Evolutionary conservation across 768 basidiomycete species (phyloP).

Genomic region (Lyophyllum shimeji): DNA sequence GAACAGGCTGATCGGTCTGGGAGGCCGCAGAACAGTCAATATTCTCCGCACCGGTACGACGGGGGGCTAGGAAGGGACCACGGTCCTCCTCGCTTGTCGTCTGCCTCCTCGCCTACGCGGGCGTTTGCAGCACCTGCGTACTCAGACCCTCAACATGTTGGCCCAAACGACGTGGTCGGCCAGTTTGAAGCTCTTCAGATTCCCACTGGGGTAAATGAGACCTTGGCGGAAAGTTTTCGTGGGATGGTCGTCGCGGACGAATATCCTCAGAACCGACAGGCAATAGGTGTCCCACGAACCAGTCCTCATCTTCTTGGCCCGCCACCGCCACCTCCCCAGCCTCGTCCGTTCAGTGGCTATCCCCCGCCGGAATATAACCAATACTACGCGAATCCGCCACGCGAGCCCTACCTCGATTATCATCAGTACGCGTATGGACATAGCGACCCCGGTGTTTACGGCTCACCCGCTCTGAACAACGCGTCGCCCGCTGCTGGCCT

Average conservation of each 20-base stretch:
- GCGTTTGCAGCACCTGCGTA: conserved; percentile 29
- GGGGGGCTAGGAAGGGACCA: conserved; percentile 40
- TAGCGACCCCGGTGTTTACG: conserved; percentile 52
- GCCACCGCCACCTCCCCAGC: conserved; percentile 37
- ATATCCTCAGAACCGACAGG: conserved; percentile 16
- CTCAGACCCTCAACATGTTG: conserved; percentile 16
- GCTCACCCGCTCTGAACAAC: conserved; percentile 43
- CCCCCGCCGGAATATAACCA: conserved; percentile 57
- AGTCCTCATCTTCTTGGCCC: conserved; percentile 37
- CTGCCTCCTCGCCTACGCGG: conserved; percentile 46
- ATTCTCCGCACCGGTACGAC: conserved; percentile 57
- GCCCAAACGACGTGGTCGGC: neutral
- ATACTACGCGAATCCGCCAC: conserved; percentile 55
- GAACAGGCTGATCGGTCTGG: conserved; percentile 46
- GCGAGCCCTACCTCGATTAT: conserved; percentile 54
- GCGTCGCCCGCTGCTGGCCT: conserved; percentile 43
- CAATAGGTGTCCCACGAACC: conserved; percentile 23
- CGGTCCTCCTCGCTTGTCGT: conserved; percentile 39
- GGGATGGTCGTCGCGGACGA: conserved; percentile 37
- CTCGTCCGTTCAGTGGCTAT: conserved; percentile 49
- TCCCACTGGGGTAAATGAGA: conserved; percentile 46
- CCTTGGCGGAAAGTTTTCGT: conserved; percentile 56
- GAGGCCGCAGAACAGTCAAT: conserved; percentile 44
- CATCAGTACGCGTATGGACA: conserved; percentile 50
- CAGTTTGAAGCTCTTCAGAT: conserved; percentile 27